Conservation (phyloP, 208 protist species). For the Ichthyophonus hoferi region DNA sequence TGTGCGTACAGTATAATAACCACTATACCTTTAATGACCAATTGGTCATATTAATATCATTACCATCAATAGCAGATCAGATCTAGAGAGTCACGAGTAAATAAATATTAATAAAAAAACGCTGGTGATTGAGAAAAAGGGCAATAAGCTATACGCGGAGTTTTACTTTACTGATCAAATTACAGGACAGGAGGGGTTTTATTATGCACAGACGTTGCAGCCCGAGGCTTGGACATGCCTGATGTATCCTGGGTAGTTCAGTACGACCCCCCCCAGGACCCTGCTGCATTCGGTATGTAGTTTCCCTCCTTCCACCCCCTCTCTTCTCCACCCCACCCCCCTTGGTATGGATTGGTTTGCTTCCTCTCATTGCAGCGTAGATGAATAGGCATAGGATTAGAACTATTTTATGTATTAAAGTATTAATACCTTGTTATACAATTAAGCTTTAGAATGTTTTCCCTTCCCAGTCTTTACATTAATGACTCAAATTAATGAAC, state of each 20-base stretch:
- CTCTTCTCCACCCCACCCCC: background rate
- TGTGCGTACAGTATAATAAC: too few relatives aligned
- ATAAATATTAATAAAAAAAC: too few relatives aligned
- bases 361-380: background rate
- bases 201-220: conserved; percentile 98
- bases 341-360: background rate
- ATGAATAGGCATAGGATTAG: background rate
- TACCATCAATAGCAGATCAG: too few relatives aligned
- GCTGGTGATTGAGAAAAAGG: too few relatives aligned
- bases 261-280: conserved; percentile 97
- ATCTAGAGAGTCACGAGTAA: too few relatives aligned
- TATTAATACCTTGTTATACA: background rate
- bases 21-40: too few relatives aligned
- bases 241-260: conserved; percentile 98
- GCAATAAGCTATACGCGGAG: too few relatives aligned
- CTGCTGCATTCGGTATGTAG: conserved; percentile 63
- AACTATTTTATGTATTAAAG: background rate
- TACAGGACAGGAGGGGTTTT: conserved; percentile 79
- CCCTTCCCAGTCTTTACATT: background rate
- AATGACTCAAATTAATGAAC: too few relatives aligned
- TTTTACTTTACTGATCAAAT: too few relatives aligned
- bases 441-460: background rate
- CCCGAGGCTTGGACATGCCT: conserved; percentile 97
- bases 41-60: too few relatives aligned
- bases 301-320: conserved; percentile 23